Base-by-base conservation (phyloP, 345 rosid genomes). In the Gynandropsis gynandra region DNA sequence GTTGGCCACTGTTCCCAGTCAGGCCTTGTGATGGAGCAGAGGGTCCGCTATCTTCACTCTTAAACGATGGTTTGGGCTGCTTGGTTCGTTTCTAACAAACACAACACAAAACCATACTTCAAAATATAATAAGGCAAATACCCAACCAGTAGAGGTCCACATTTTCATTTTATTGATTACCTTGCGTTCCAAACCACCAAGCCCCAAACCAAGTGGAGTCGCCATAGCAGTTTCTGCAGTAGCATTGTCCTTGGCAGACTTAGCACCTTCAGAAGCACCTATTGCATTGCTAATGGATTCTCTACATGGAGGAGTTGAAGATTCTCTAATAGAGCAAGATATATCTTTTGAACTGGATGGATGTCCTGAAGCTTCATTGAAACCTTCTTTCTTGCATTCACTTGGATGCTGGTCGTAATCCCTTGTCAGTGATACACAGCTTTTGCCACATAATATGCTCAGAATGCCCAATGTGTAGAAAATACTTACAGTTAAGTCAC, bases 131-230 rank as follows among this genome's bases (percentile, higher is more conserved):
- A 65, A 31, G 14, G 8, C n/a, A n/a, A 67, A 29, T 4, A 39
- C 9, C 35, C 21, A 34, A 27, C 11, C 34, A 33, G 10, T 33
- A 24, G 17, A 32, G 19, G 33, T 43, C 42, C 42, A 58, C 19
- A n/a, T n/a, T n/a, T n/a, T n/a, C n/a, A n/a, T n/a, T n/a, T 24
- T 17, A 44, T 49, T 56, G 19, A 14, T 40, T 59, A 90, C 98
- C 98, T 82, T 92, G 42, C 79, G 80, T 34, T 82, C 95, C 74
- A 92, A 71, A 64, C 82, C 60, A 21, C 89, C 93, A 55, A 85
- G 62, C 54, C 95, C 97, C 72, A 92, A 74, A 52, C 98, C 98
- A 67, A 85, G 82, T 20, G 98, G 97, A 10, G 63, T 72, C 52
- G 73, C 46, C 43, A 73, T 65, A 33, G 69, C 51, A 59, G 48